Base-by-base conservation (phyloP, 345 rosid species). In the Eucalyptus regnans region DNA sequence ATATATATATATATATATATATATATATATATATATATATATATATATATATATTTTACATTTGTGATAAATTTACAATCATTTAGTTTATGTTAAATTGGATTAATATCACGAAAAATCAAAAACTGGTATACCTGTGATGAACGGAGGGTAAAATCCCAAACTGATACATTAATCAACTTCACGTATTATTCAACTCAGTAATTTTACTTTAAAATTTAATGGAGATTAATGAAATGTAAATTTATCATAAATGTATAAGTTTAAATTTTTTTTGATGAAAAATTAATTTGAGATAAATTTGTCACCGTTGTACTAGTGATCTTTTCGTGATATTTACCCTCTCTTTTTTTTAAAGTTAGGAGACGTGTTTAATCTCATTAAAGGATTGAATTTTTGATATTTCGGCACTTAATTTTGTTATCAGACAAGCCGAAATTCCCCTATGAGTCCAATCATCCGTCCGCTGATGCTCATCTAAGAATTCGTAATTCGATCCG, bases 141-240 rank as follows among this genome's bases (percentile, higher is more conserved):
- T 0, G 0, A 2, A 23, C 0, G 12, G 0, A 56, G 0, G 62
- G 3, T 9, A 23, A 56, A 56, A 56, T 1, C 1, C 0, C 0
- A 4, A 56, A 56, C 5, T 0, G 0, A 9, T 56, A 56, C 0
- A 54, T 1, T 22, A 0, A 22, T 54, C 2, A 54, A 52, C 5
- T 22, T 0, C 5, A 22, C 0, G 5, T 54, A 8, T 54, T 15
- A 54, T 54, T 8, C 2, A 8, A 54, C 27, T 4, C 0, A 54
- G 0, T 0, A 56, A 22, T 56, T 22, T 56, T 22, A 4, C 4
- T 52, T 0, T 52, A 52, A 52, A 52, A 52, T 7, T 52, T 52
- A 17, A 17, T 0, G 56, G 22, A 52, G 0, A 52, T 52, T 52
- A 52, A 52, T 0, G 23, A 0, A 52, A 52, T 52, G 0, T 7